phyloP scores from a whole-genome alignment of 148 eudicot genomes.

The Pharnaceum exiguum region DNA sequence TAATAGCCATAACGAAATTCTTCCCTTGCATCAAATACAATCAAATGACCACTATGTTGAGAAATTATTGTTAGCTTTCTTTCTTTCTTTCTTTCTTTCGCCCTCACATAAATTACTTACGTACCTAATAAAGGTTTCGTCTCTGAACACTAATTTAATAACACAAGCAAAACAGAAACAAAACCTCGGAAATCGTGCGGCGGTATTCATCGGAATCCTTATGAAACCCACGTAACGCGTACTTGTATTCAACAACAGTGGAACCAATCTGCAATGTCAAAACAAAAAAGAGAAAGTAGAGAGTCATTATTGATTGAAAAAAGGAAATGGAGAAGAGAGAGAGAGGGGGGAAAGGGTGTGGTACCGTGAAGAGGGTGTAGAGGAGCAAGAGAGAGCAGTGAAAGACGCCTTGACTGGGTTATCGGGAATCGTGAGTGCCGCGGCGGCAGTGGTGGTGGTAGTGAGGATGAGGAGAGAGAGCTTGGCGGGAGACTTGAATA shows the following conservation, averaged over 20 bases:
- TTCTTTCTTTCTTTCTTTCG: too few species aligned
- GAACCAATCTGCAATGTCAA: constrained; percentile 46
- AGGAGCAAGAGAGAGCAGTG: constrained; percentile 56
- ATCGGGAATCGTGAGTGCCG: constrained; percentile 22
- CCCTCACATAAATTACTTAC: too few species aligned
- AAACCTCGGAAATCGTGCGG: constrained; percentile 49
- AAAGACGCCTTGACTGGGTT: constrained; percentile 31
- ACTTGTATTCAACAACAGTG: constrained; percentile 68
- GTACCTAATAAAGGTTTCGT: too few species aligned
- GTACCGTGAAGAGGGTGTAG: constrained; percentile 63
- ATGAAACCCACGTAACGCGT: constrained; percentile 49
- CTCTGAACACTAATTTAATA: too few species aligned
- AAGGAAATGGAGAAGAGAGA: too few species aligned
- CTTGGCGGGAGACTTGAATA: constrained; percentile 36
- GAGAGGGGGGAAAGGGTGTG: too few species aligned
- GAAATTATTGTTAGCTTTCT: too few species aligned
- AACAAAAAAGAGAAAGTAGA: background rate
- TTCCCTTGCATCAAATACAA: too few species aligned
- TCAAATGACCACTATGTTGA: too few species aligned
- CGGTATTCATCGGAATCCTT: constrained; percentile 50
- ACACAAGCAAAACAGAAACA: background rate
- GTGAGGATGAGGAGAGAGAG: constrained; percentile 41
- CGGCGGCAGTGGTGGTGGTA: constrained; percentile 40
- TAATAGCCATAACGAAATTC: too few species aligned
- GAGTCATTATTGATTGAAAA: too few species aligned